Conservation (phyloP, 352 stramenopile genomes). For the Globisporangium orthogonon region DNA sequence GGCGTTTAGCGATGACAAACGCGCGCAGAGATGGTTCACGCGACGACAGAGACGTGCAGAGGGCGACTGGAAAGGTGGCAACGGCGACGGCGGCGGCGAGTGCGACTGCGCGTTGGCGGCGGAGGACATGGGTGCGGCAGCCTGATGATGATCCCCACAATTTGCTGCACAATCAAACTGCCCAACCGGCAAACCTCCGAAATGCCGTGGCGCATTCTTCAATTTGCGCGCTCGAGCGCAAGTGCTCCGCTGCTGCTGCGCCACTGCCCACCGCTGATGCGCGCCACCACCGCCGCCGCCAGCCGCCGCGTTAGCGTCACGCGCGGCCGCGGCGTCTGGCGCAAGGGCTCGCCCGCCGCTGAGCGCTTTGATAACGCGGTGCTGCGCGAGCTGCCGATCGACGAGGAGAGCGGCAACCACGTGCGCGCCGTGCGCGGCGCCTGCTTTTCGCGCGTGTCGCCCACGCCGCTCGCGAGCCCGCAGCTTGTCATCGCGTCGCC, state of each 20-base stretch:
- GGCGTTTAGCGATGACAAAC: constrained; percentile 2
- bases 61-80: too few species aligned
- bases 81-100: too few species aligned
- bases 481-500: constrained; percentile 50
- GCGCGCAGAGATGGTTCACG: constrained; percentile 3
- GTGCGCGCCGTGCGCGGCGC: constrained; percentile 47
- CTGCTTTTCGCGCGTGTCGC: constrained; percentile 57
- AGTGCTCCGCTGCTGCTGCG: neutral
- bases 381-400: constrained; percentile 56
- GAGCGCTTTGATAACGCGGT: constrained; percentile 53
- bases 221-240: neutral
- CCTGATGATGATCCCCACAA: neutral
- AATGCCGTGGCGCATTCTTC: neutral
- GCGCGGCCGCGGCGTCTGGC: constrained; percentile 31
- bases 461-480: constrained; percentile 50
- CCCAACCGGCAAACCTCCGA: neutral
- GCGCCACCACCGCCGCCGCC: neutral
- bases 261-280: neutral
- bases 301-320: constrained; percentile 5
- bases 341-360: constrained; percentile 20
- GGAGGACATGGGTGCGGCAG: neutral
- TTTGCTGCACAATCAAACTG: neutral
- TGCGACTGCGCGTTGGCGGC: too few species aligned
- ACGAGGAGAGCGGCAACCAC: constrained; percentile 40
- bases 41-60: neutral